Percentiles rank a stretch among this genome's conserved stretches.
These are phyloP conservation scores for Candida pini DNA, from an alignment of 805 yeast genomes.

Conservation along the genomic window DNA sequence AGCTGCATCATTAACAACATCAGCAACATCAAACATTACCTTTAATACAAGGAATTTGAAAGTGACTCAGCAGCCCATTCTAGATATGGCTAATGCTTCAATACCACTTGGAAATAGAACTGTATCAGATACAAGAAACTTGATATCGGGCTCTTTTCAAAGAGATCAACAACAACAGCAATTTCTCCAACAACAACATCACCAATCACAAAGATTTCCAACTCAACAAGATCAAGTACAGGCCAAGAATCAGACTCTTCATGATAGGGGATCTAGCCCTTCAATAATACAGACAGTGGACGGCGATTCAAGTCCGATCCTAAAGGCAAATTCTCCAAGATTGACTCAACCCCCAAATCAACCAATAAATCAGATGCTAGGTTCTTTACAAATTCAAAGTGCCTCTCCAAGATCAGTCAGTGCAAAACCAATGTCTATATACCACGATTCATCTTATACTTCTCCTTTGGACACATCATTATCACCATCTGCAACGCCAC, in stretches of 20 bases:
- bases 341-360: too few relatives aligned
- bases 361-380: too few relatives aligned
- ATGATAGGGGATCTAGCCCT: too few relatives aligned
- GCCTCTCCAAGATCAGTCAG: conserved; percentile 9
- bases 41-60: too few relatives aligned
- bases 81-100: conserved; percentile 12
- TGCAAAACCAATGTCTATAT: conserved; percentile 8
- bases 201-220: not conserved
- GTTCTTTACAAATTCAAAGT: too few relatives aligned
- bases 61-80: conserved; percentile 9
- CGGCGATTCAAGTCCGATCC: conserved; percentile 5
- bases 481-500: conserved; percentile 1
- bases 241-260: too few relatives aligned
- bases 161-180: conserved; percentile 1
- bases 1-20: too few relatives aligned
- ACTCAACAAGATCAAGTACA: not conserved
- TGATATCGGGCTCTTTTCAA: conserved; percentile 1
- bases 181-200: conserved; percentile 2
- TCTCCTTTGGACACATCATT: conserved; percentile 2
- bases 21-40: too few relatives aligned
- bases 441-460: conserved; percentile 4
- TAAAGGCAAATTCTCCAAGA: conserved; percentile 4
- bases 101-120: not conserved
- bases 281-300: too few relatives aligned
- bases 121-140: not conserved